Conservation (phyloP, 257 asterid genomes). For the Solanum ahanhuiri region DNA sequence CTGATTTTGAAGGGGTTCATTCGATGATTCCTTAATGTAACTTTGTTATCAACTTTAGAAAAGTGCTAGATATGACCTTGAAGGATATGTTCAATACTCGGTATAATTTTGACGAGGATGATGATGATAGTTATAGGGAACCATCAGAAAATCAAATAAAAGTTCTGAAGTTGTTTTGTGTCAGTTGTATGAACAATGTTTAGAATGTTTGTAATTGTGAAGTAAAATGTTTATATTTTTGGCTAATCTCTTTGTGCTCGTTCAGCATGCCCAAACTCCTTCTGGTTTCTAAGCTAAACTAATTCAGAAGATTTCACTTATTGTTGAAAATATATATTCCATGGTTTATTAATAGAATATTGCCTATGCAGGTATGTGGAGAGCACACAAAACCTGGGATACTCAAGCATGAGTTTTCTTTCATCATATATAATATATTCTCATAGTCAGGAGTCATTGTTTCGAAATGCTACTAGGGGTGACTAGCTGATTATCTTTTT, state of each 20-base stretch:
- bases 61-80: constrained; percentile 41
- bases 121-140: too few relatives aligned
- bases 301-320: background rate
- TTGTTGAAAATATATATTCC: too few relatives aligned
- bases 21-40: background rate
- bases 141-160: too few relatives aligned
- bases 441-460: too few relatives aligned
- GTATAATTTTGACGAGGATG: constrained; percentile 22
- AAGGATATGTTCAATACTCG: constrained; percentile 59
- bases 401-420: constrained; percentile 52
- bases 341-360: background rate
- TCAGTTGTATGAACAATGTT: too few relatives aligned
- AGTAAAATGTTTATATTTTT: too few relatives aligned
- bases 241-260: background rate
- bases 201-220: too few relatives aligned
- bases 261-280: background rate
- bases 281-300: background rate
- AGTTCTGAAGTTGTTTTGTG: too few relatives aligned
- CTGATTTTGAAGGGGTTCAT: background rate
- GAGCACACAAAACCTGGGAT: constrained; percentile 15
- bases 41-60: constrained; percentile 31
- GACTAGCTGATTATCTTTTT: too few relatives aligned
- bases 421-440: constrained; percentile 1
- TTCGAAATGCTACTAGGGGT: too few relatives aligned
- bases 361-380: constrained; percentile 39